Evolutionary conservation across 345 rosid genomes (phyloP).

Genomic region (Bruguiera parviflora): DNA sequence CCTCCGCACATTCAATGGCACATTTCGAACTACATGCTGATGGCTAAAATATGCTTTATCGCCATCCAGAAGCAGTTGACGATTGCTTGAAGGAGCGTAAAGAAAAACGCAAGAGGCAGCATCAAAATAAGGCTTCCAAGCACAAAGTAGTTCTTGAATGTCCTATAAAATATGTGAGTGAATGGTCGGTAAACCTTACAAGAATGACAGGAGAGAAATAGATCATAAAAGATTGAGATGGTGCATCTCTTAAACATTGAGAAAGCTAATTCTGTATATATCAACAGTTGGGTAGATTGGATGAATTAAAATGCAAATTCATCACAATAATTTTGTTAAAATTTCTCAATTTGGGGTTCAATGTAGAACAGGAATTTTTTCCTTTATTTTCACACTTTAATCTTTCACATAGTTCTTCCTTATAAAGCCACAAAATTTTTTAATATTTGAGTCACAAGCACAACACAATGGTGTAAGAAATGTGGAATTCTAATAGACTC

Average conservation of each 20-base stretch:
- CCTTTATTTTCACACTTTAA: not conserved
- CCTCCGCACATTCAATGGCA: conserved; percentile 69
- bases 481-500: not conserved
- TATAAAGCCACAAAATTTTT: not conserved
- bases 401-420: not conserved
- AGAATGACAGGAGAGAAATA: not conserved
- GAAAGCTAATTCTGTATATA: not conserved
- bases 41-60: conserved; percentile 64
- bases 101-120: conserved; percentile 65
- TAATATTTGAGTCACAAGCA: not conserved
- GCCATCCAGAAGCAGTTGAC: conserved; percentile 63
- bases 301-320: not conserved
- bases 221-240: not conserved
- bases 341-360: not conserved
- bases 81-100: conserved; percentile 83
- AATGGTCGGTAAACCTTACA: not conserved
- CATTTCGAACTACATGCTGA: conserved; percentile 43
- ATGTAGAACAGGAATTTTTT: not conserved
- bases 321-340: not conserved
- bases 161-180: conserved; percentile 48
- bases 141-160: conserved; percentile 72
- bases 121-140: conserved; percentile 94
- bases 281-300: not conserved
- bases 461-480: not conserved
- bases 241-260: not conserved